Percentiles rank a stretch among this genome's conserved stretches.
Conservation (phyloP, 225 moss, liverwort and hornwort genomes). For the Physcomitrellopsis africana region DNA sequence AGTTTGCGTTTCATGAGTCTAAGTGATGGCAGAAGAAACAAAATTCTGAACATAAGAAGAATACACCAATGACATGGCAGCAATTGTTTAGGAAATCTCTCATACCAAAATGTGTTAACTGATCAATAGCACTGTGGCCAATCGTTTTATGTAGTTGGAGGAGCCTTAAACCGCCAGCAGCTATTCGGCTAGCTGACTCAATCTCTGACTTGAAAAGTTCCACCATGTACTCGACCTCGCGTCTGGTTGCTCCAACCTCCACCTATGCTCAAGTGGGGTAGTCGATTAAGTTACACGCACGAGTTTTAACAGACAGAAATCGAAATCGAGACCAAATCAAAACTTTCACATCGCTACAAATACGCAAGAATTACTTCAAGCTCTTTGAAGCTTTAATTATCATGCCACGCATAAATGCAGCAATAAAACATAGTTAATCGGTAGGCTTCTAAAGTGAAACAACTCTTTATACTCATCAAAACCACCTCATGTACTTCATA, state of each 20-base stretch:
- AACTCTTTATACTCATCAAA: neutral
- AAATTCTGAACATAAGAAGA: constrained; percentile 2
- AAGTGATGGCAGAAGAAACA: neutral
- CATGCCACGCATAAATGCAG: neutral
- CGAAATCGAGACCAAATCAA: neutral
- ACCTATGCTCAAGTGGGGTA: constrained; percentile 54
- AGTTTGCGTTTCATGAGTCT: no score
- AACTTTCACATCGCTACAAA: neutral
- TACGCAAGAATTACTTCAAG: neutral
- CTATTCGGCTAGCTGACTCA: constrained; percentile 91
- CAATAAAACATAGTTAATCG: neutral
- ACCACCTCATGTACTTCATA: neutral
- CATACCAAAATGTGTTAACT: constrained; percentile 89
- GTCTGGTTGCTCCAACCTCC: constrained; percentile 88
- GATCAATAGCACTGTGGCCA: constrained; percentile 93
- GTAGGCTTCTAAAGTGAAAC: constrained; percentile 5
- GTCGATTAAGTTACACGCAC: constrained; percentile 17
- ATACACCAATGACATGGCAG: neutral
- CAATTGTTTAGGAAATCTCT: constrained; percentile 11
- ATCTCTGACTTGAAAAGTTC: constrained; percentile 85
- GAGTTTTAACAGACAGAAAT: neutral
- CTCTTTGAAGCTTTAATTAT: neutral
- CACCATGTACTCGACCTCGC: constrained; percentile 84
- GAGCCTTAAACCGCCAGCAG: constrained; percentile 84
- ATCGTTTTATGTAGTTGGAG: constrained; percentile 87